Evolutionary conservation across 805 yeast species (phyloP), one percentile per base, ranked within the genome.

Genomic region (Metschnikowia rubicola): DNA sequence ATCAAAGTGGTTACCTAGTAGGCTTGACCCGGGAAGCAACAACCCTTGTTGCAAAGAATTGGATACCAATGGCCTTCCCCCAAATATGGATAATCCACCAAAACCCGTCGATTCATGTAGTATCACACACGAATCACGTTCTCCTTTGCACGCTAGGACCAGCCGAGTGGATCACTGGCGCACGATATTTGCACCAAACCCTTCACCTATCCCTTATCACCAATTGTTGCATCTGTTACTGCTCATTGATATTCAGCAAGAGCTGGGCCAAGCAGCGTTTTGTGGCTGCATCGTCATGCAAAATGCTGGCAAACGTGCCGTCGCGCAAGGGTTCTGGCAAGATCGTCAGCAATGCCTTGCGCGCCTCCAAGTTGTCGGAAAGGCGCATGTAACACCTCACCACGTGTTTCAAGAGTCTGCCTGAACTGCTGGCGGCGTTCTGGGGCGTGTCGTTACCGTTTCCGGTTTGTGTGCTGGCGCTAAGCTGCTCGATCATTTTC

Each of bases 351-450:
- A 92, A 74, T 0, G 96, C 90, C 53, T 86, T 86, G 55, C 97
- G 77, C 2, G 98, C 97, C 53, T 95, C 95, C 32, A 82, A 73
- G 59, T 92, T 91, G 63, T 92, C 99, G 38, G 94, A 82, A 40
- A 92, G 74, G 54, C 99, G 79, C 69, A 92, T 74, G 62, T 92
- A 92, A 64, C 99, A 92, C 63, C 97, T 79, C 29, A 92, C 94
- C 31, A 92, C 96, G 62, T 94, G 98, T 63, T 92, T 91, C 51
- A 92, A 74, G 42, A 92, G 73, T 57, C 98, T 78, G 0, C 92
- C 90, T 0, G 96, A 86, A 44, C 75, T 70, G 49, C 68, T 68
- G 11, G 73, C 64, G 12, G 36, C 36, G 37, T 30, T 11, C 28
- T 36, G 40, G 8, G 32, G 28, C 13, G 28, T 35, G 13, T n/a